Percentiles rank a stretch among this genome's conserved stretches.
These are phyloP conservation scores for Bruguiera hainesii DNA, from an alignment of 441 rosid species.

Conservation along the genomic window DNA sequence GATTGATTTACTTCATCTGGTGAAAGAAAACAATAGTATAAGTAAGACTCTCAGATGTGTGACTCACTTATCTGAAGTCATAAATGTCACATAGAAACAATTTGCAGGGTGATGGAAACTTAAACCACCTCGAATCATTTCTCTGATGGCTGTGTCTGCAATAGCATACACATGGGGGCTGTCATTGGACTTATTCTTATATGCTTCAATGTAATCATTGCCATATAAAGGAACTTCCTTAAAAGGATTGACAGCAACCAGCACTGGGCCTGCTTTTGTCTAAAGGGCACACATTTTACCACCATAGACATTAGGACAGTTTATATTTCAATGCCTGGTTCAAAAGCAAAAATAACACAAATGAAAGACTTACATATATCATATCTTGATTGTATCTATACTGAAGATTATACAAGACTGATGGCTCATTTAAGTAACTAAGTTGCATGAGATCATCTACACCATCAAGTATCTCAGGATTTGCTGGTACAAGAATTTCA, in stretches of 20 bases:
- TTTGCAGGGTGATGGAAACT: conserved; percentile 15
- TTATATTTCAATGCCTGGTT: conserved; percentile 10
- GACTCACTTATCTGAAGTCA: not conserved
- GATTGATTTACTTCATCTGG: conserved; percentile 99
- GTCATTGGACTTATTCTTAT: conserved; percentile 68
- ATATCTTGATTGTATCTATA: conserved; percentile 82
- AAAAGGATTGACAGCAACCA: conserved; percentile 97
- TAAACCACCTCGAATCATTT: conserved; percentile 87
- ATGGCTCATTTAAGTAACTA: conserved; percentile 95
- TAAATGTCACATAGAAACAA: conserved; percentile 8
- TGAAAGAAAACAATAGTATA: conserved; percentile 27
- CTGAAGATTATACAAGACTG: conserved; percentile 88
- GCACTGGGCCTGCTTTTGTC: conserved; percentile 99
- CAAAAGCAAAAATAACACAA: conserved; percentile 17
- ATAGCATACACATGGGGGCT: conserved; percentile 98
- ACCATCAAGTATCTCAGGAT: conserved; percentile 99
- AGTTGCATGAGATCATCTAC: conserved; percentile 99
- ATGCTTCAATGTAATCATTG: conserved; percentile 73
- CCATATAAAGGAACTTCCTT: conserved; percentile 87
- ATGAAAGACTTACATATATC: conserved; percentile 77
- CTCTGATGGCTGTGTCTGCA: conserved; percentile 92
- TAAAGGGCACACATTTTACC: conserved; percentile 28
- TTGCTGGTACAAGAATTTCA: conserved; percentile 80
- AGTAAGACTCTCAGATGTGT: conserved; percentile 19
- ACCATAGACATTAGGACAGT: conserved; percentile 16